Conservation (phyloP, 169 alveolate species). For the Cryptosporidium xiaoi region DNA sequence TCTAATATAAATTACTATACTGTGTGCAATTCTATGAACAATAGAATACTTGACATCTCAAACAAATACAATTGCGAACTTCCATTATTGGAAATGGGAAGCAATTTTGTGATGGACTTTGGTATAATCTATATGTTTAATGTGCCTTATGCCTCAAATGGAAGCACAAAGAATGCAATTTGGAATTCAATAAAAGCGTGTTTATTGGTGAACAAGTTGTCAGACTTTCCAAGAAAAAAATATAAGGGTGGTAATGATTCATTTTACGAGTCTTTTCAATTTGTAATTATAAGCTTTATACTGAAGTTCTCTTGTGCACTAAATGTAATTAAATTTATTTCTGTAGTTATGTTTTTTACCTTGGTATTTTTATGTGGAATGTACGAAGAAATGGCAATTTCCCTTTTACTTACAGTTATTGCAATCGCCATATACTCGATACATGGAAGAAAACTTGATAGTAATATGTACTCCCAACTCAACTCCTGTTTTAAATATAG, state of each 20-base stretch:
- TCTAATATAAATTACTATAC: slow-evolving; percentile 11
- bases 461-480: slow-evolving; percentile 38
- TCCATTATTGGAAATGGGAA: slow-evolving; percentile 18
- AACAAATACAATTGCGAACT: background rate
- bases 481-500: slow-evolving; percentile 19
- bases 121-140: slow-evolving; percentile 27
- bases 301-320: slow-evolving; percentile 1
- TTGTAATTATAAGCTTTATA: background rate
- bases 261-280: slow-evolving; percentile 17
- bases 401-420: slow-evolving; percentile 11
- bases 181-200: slow-evolving; percentile 42
- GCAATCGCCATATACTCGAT: slow-evolving; percentile 25
- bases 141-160: slow-evolving; percentile 37
- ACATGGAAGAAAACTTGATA: slow-evolving; percentile 39
- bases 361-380: slow-evolving; percentile 16
- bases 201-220: slow-evolving; percentile 22
- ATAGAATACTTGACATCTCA: slow-evolving; percentile 4
- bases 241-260: background rate
- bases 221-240: slow-evolving; percentile 15
- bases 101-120: slow-evolving; percentile 45
- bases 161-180: slow-evolving; percentile 1
- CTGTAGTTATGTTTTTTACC: background rate
- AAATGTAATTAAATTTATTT: background rate
- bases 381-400: slow-evolving; percentile 44
- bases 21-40: background rate